These are phyloP conservation scores for Friedmanniomyces endolithicus DNA, from an alignment of 495 filamentous ascomycete species.

Conservation along the genomic window DNA sequence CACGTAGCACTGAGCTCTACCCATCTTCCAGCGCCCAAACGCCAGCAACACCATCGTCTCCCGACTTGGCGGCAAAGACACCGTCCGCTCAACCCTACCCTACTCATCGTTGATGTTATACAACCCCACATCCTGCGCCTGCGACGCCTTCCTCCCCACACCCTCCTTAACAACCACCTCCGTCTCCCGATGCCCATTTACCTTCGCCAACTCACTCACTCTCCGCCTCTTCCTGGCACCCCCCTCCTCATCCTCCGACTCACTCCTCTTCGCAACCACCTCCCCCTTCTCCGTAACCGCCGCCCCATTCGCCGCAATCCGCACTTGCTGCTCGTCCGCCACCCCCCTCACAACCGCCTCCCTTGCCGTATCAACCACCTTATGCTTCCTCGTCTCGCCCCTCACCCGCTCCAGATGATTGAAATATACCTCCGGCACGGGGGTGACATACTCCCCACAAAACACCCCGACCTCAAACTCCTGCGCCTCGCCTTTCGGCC, in stretches of 20 bases:
- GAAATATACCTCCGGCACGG: conserved; percentile 73
- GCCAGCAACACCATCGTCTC: neutral
- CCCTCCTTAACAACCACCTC: conserved; percentile 6
- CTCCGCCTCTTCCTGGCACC: conserved; percentile 10
- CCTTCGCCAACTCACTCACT: neutral
- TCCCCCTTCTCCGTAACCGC: conserved; percentile 45
- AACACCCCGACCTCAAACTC: conserved; percentile 94
- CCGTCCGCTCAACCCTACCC: neutral
- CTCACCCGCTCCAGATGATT: conserved; percentile 66
- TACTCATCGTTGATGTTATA: conserved; percentile 29
- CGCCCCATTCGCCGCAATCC: conserved; percentile 51
- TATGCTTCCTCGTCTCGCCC: conserved; percentile 60
- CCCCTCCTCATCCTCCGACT: conserved; percentile 10
- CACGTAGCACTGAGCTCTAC: neutral
- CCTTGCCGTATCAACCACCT: conserved; percentile 55
- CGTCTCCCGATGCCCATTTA: conserved; percentile 2
- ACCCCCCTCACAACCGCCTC: conserved; percentile 56
- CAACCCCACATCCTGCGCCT: conserved; percentile 28
- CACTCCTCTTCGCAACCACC: conserved; percentile 33
- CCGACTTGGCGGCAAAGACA: neutral
- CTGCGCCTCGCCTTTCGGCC: conserved; percentile 42
- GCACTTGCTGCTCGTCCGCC: conserved; percentile 48
- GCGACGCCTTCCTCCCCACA: neutral
- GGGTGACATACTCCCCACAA: conserved; percentile 80
- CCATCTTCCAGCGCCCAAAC: neutral